Evolutionary conservation across 1,139 yeast species (phyloP), one percentile per base, ranked within the genome.

Genomic region (Geotrichum phurueaensis): DNA sequence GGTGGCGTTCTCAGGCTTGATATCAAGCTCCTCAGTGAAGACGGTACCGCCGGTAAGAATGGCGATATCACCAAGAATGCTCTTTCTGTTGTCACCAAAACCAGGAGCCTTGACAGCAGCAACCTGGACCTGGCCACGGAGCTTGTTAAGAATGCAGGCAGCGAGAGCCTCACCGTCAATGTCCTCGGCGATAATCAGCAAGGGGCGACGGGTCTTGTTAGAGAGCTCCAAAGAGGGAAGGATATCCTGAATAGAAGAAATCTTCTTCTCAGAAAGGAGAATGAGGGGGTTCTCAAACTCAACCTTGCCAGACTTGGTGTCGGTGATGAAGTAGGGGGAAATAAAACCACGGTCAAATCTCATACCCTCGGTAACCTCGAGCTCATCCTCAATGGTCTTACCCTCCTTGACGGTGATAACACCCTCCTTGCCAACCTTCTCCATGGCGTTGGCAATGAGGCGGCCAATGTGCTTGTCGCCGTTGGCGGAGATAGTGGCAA

Each of bases 81-180:
- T 91, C 85, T 94, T 95, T 81, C 98, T 89, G 88, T 94, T 94
- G 81, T 94, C 99, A 78, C 99, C 99, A 70, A 94, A 94, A 62
- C 99, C 99, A 74, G 99, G 99, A 56, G 99, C 98, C 83, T 95
- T 94, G 71, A 94, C 98, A 71, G 97, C 96, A 76, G 96, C 90
- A 65, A 95, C 99, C 79, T 91, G 96, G 67, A 94, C 97, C 82
- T 94, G 99, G 71, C 99, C 99, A 81, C 99, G 88, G 75, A 95
- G 87, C 81, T 94, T 94, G 85, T 94, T 94, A 77, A 94, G 84
- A 72, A 94, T 92, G 83, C 99, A 95, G 66, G 99, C 99, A 71
- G 99, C 99, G 67, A 94, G 84, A 61, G 99, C 99, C 81, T 94
- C 99, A 71, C 99, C 99, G 70, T 94, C 99, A 69, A 94, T 83